These are phyloP conservation scores for Erythrophleum fordii DNA, from an alignment of 306 rosid species.

Conservation along the genomic window DNA sequence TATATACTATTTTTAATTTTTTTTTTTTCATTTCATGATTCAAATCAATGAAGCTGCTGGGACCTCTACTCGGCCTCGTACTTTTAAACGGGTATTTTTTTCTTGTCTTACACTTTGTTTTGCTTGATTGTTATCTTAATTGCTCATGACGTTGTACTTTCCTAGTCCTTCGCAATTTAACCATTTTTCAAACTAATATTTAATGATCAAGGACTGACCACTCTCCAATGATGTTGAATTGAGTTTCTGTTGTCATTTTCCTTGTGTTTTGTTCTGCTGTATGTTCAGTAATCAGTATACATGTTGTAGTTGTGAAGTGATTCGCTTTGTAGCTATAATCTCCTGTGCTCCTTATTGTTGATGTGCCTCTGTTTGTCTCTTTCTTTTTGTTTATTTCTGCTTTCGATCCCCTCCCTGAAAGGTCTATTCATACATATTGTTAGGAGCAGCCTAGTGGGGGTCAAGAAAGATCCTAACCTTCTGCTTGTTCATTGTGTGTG, in stretches of 20 bases:
- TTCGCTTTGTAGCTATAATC: background rate
- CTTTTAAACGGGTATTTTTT: slow-evolving; percentile 41
- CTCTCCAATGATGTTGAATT: background rate
- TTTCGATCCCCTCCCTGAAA: background rate
- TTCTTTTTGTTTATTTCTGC: background rate
- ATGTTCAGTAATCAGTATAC: background rate
- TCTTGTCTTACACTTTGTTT: background rate
- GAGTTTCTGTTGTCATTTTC: background rate
- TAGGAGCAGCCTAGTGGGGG: background rate
- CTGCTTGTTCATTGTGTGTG: background rate
- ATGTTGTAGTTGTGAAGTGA: background rate
- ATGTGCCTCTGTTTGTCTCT: background rate
- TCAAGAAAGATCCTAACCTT: slow-evolving; percentile 26
- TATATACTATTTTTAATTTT: background rate
- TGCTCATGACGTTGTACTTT: background rate
- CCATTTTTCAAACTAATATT: background rate
- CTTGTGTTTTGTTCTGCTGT: background rate
- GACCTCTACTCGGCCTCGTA: slow-evolving; percentile 42
- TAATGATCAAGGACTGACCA: background rate
- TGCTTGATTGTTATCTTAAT: slow-evolving; percentile 10
- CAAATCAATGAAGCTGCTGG: slow-evolving; percentile 46
- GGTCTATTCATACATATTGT: background rate
- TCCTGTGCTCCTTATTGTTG: background rate
- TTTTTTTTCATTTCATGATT: background rate
- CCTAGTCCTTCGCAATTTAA: background rate